These are phyloP conservation scores for Rhodamnia argentea DNA, from an alignment of 345 rosid species.

Conservation along the genomic window DNA sequence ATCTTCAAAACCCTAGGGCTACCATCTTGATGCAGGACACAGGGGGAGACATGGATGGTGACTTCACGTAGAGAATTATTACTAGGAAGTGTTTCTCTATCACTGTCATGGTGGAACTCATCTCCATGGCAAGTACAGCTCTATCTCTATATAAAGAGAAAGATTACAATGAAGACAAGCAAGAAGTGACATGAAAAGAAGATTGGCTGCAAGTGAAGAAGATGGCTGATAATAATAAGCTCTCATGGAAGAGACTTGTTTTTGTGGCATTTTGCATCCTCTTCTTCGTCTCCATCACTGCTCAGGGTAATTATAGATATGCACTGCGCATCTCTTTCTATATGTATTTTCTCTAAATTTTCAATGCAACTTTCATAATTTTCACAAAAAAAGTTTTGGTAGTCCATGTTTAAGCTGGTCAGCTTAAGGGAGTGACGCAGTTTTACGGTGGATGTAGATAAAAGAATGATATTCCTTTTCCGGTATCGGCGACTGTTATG, in stretches of 20 bases:
- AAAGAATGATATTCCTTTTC: background rate
- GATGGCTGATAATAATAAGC: background rate
- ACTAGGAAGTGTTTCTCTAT: background rate
- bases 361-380: background rate
- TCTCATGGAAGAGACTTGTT: background rate
- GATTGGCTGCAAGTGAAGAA: background rate
- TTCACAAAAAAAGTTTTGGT: background rate
- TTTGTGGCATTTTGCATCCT: background rate
- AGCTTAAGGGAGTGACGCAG: background rate
- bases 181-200: background rate
- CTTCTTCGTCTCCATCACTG: background rate
- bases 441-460: background rate
- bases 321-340: background rate
- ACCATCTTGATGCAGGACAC: constrained; percentile 1
- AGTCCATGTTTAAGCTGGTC: background rate
- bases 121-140: background rate
- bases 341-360: background rate
- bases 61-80: background rate
- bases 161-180: background rate
- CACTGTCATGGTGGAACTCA: background rate
- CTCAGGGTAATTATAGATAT: background rate
- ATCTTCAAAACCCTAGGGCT: background rate
- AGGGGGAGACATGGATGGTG: constrained; percentile 8
- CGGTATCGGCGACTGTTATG: background rate
- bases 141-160: background rate